Evolutionary conservation across 805 yeast genomes (phyloP).

Genomic region (Wickerhamiella siamensis): DNA sequence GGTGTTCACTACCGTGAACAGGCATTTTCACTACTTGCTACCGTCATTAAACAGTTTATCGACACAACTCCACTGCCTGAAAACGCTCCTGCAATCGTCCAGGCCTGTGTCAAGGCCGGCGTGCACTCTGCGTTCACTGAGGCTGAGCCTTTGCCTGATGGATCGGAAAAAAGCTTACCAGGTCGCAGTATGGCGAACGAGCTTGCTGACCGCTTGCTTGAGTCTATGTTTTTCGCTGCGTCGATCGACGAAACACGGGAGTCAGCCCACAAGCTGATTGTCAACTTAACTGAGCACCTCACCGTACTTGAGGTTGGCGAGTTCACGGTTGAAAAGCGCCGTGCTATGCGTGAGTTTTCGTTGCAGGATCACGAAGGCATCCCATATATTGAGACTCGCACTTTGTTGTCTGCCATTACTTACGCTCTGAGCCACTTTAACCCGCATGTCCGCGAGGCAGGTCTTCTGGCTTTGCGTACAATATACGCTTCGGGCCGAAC

Average conservation of each 20-base stretch:
- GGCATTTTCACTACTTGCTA: slow-evolving; percentile 59
- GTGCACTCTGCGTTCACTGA: slow-evolving; percentile 4
- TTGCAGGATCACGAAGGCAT: slow-evolving; percentile 70
- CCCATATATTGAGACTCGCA: slow-evolving; percentile 50
- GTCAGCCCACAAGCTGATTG: slow-evolving; percentile 49
- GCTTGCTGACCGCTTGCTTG: slow-evolving; percentile 47
- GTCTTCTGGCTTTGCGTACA: slow-evolving; percentile 47
- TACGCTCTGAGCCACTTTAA: slow-evolving; percentile 70
- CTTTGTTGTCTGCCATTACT: slow-evolving; percentile 59
- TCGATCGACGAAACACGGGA: slow-evolving; percentile 58
- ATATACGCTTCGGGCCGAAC: slow-evolving; percentile 47
- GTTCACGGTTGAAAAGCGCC: slow-evolving; percentile 52
- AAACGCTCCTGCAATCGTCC: slow-evolving; percentile 2
- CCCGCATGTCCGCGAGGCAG: slow-evolving; percentile 54
- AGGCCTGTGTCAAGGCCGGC: slow-evolving; percentile 8
- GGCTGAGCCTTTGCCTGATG: slow-evolving; percentile 14
- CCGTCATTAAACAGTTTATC: slow-evolving; percentile 54
- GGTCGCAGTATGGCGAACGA: slow-evolving; percentile 36
- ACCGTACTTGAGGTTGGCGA: slow-evolving; percentile 65
- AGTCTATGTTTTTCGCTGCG: slow-evolving; percentile 59
- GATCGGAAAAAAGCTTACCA: slow-evolving; percentile 11
- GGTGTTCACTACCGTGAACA: slow-evolving; percentile 55
- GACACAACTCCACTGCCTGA: slow-evolving; percentile 26
- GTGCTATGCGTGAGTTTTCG: slow-evolving; percentile 51
- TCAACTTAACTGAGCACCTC: slow-evolving; percentile 62